A percentile compares a stretch with the other conserved stretches of the same genome.
Evolutionary conservation across 805 yeast genomes (phyloP).

Genomic region (Candida incommunis): DNA sequence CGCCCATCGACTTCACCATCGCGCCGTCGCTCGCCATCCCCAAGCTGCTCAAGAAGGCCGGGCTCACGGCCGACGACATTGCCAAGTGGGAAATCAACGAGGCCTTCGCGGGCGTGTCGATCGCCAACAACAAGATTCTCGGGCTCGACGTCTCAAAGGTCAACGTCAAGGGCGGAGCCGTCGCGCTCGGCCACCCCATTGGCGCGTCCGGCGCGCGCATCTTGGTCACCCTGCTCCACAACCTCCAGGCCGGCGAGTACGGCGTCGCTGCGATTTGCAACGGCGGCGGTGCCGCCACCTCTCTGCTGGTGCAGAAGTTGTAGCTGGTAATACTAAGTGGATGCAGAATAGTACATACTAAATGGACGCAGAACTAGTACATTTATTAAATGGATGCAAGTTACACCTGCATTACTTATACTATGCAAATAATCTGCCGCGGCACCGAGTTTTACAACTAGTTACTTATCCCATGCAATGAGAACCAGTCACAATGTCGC

Average conservation of each 20-base stretch:
- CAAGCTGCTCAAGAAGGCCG: constrained; percentile 76
- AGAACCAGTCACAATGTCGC: too few species aligned
- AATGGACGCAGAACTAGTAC: too few species aligned
- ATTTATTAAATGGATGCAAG: too few species aligned
- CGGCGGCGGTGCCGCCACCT: constrained; percentile 97
- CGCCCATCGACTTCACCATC: constrained; percentile 84
- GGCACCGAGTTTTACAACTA: too few species aligned
- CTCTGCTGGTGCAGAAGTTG: constrained; percentile 63
- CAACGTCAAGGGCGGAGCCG: constrained; percentile 89
- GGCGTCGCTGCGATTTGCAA: constrained; percentile 94
- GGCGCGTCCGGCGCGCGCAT: constrained; percentile 92
- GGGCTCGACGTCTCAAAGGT: constrained; percentile 53
- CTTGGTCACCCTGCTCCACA: constrained; percentile 36
- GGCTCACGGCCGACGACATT: constrained; percentile 44
- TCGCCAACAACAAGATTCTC: constrained; percentile 62
- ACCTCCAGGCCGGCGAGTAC: constrained; percentile 51
- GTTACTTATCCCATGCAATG: too few species aligned
- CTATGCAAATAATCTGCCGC: too few species aligned
- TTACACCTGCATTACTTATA: too few species aligned
- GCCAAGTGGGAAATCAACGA: constrained; percentile 87
- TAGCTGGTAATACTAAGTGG: too few species aligned
- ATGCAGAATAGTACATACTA: too few species aligned
- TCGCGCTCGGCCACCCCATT: constrained; percentile 85
- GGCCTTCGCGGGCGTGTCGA: constrained; percentile 91
- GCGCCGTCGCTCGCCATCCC: constrained; percentile 92